These are phyloP conservation scores for Dovyalis caffra DNA, from an alignment of 345 rosid genomes.

Conservation along the genomic window DNA sequence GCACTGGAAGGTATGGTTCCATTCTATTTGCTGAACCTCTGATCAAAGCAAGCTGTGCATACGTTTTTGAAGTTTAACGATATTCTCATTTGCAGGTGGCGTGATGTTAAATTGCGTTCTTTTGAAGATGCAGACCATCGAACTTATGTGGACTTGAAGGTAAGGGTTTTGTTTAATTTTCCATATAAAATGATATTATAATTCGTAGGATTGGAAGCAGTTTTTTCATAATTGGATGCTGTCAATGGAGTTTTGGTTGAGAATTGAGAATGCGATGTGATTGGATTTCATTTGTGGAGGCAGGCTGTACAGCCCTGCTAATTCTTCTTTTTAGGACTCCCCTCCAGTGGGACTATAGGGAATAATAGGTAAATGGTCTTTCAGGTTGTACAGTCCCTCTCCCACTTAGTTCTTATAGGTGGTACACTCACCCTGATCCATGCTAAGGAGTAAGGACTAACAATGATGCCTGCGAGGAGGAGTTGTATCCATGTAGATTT, in stretches of 20 bases:
- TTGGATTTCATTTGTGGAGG: neutral
- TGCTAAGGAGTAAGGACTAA: neutral
- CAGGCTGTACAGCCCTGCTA: neutral
- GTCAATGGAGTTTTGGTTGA: neutral
- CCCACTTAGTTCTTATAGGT: neutral
- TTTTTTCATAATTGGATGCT: neutral
- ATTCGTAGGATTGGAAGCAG: neutral
- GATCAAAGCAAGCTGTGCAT: neutral
- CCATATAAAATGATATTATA: neutral
- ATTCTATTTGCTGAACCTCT: neutral
- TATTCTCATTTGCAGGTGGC: constrained; percentile 35
- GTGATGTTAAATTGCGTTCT: constrained; percentile 30
- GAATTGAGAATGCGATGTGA: neutral
- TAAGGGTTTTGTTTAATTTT: neutral
- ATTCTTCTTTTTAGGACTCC: neutral
- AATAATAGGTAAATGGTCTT: too few species aligned
- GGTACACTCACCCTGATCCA: neutral
- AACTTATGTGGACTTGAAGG: constrained; percentile 37
- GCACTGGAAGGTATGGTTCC: constrained; percentile 83
- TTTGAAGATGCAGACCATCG: constrained; percentile 28
- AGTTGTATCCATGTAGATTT: neutral
- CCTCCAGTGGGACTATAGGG: too few species aligned
- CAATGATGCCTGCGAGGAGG: neutral
- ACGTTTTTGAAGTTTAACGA: neutral
- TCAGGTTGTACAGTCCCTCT: neutral